phyloP scores from a whole-genome alignment of 2,329 filamentous ascomycete species.

The Fusarium sp. region DNA sequence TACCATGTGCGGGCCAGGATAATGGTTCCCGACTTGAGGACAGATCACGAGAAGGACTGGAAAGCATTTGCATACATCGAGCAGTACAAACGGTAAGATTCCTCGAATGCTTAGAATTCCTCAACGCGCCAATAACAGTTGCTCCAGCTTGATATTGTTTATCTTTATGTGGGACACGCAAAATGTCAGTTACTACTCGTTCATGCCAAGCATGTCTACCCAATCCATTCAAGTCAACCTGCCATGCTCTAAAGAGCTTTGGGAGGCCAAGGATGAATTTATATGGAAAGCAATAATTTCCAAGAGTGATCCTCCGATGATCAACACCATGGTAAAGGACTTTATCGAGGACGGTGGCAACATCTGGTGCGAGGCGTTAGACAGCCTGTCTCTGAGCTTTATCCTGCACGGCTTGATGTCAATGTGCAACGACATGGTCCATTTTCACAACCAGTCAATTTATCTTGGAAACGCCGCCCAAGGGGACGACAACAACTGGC shows the following conservation, averaged over 20 bases:
- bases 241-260: rapidly evolving
- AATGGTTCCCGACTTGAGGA: not conserved
- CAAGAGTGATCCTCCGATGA: not conserved
- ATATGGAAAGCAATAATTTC: not conserved
- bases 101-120: rapidly evolving
- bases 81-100: not conserved
- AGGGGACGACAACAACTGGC: not conserved
- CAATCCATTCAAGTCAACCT: not conserved
- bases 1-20: not conserved
- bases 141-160: not conserved
- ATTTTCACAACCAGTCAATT: not conserved
- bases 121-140: rapidly evolving
- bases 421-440: not conserved
- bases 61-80: not conserved
- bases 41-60: not conserved
- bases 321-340: not conserved
- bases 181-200: not conserved
- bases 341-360: not conserved
- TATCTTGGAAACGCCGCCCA: not conserved
- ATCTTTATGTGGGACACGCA: not conserved
- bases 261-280: not conserved
- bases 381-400: not conserved
- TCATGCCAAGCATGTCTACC: not conserved
- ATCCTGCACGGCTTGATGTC: not conserved
- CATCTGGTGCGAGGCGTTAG: not conserved